phyloP scores from a whole-genome alignment of 2,329 filamentous ascomycete species.

The Fusarium nanum region DNA sequence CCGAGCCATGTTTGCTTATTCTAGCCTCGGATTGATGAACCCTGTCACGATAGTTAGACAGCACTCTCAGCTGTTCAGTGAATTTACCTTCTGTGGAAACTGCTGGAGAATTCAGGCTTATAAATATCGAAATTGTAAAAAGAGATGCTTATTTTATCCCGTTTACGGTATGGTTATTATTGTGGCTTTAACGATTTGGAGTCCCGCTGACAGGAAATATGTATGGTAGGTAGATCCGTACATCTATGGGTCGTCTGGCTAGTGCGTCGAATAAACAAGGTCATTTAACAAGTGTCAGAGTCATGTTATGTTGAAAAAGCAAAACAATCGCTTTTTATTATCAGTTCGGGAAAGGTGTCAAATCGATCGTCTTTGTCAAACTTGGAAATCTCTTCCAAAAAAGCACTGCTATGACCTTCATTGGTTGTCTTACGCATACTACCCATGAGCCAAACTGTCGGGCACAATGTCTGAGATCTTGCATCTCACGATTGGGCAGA shows the following conservation, averaged over 20 bases:
- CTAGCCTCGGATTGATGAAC: not conserved
- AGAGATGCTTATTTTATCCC: not conserved
- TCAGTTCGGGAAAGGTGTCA: not conserved
- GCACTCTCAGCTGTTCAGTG: not conserved
- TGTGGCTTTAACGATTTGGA: not conserved
- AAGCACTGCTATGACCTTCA: too few relatives aligned
- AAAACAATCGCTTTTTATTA: not conserved
- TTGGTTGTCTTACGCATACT: not conserved
- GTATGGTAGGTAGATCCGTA: not conserved
- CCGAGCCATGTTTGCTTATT: not conserved
- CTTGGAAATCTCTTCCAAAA: not conserved
- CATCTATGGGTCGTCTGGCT: not conserved
- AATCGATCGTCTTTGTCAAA: not conserved
- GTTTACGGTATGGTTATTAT: too few relatives aligned
- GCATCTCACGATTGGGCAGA: not conserved
- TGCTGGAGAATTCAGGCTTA: too few relatives aligned
- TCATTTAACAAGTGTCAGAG: not conserved
- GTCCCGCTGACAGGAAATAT: not conserved
- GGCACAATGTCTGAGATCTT: not conserved
- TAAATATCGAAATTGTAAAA: not conserved
- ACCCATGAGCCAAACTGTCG: not conserved
- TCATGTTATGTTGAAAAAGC: not conserved
- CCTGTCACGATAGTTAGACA: not conserved
- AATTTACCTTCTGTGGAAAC: too few relatives aligned
- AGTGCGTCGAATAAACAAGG: not conserved